These are phyloP conservation scores for Albugo laibachii DNA, from an alignment of 352 stramenopile genomes.

Conservation along the genomic window DNA sequence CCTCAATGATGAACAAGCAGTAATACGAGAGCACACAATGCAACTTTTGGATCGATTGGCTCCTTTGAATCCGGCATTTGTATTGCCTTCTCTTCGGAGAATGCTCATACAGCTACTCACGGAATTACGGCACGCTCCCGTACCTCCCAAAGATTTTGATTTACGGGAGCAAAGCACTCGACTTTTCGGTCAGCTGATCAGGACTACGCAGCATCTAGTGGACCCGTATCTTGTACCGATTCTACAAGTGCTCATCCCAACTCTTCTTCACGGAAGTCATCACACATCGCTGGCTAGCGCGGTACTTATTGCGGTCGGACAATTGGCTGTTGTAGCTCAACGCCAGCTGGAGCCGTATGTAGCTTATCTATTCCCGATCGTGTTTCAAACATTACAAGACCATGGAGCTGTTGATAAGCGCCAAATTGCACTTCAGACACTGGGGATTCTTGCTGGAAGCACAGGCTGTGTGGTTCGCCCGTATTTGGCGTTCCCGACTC, in stretches of 20 bases:
- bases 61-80: constrained; percentile 86
- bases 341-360: constrained; percentile 86
- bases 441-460: constrained; percentile 87
- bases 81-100: constrained; percentile 86
- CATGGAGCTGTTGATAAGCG: constrained; percentile 91
- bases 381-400: constrained; percentile 92
- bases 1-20: constrained; percentile 83
- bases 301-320: constrained; percentile 66
- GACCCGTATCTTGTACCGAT: constrained; percentile 64
- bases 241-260: constrained; percentile 53
- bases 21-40: constrained; percentile 83
- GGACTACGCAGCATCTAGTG: constrained; percentile 71
- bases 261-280: constrained; percentile 68
- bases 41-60: constrained; percentile 87
- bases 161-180: constrained; percentile 80
- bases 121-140: constrained; percentile 83
- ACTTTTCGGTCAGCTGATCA: constrained; percentile 68
- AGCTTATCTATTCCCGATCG: constrained; percentile 87
- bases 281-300: constrained; percentile 45
- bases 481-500: constrained; percentile 91
- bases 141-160: constrained; percentile 18
- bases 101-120: constrained; percentile 91
- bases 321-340: constrained; percentile 83
- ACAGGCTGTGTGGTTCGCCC: constrained; percentile 87
- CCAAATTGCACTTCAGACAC: constrained; percentile 87